Conservation (phyloP, 2,329 filamentous ascomycete species). For the Verticillium nubilum region DNA sequence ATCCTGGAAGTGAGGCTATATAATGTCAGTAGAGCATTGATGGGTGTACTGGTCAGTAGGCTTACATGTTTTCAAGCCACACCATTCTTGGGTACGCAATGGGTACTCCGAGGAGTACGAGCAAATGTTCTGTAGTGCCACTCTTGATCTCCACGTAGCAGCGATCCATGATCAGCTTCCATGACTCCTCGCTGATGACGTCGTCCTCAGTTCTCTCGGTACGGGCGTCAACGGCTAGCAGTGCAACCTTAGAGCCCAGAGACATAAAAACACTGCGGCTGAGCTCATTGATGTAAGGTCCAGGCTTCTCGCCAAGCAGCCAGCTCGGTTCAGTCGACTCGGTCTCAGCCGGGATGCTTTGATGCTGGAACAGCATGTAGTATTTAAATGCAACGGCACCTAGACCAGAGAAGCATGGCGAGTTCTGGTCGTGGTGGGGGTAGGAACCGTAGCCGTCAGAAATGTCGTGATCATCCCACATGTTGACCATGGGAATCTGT, state of each 20-base stretch:
- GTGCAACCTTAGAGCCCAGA: constrained; percentile 70
- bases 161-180: constrained; percentile 81
- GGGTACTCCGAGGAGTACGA: constrained; percentile 81
- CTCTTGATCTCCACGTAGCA: constrained; percentile 76
- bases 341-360: constrained; percentile 76
- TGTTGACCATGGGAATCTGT: constrained; percentile 97
- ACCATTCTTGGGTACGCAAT: constrained; percentile 72
- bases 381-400: constrained; percentile 96
- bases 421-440: constrained; percentile 84
- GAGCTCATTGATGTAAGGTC: constrained; percentile 83
- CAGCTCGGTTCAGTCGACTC: constrained; percentile 84
- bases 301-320: constrained; percentile 72
- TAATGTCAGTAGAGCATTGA: not conserved
- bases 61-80: constrained; percentile 66
- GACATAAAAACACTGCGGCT: constrained; percentile 84
- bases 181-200: constrained; percentile 73
- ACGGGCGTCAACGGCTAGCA: constrained; percentile 84
- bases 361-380: constrained; percentile 97
- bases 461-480: constrained; percentile 93
- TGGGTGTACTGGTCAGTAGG: constrained; percentile 8
- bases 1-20: constrained; percentile 70
- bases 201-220: constrained; percentile 84
- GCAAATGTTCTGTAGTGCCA: constrained; percentile 81
- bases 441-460: constrained; percentile 94
- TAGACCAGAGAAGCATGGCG: constrained; percentile 82